Evolutionary conservation across 163 green algal genomes (phyloP), one percentile per base, ranked within the genome.

Genomic region (Chlorella variabilis): DNA sequence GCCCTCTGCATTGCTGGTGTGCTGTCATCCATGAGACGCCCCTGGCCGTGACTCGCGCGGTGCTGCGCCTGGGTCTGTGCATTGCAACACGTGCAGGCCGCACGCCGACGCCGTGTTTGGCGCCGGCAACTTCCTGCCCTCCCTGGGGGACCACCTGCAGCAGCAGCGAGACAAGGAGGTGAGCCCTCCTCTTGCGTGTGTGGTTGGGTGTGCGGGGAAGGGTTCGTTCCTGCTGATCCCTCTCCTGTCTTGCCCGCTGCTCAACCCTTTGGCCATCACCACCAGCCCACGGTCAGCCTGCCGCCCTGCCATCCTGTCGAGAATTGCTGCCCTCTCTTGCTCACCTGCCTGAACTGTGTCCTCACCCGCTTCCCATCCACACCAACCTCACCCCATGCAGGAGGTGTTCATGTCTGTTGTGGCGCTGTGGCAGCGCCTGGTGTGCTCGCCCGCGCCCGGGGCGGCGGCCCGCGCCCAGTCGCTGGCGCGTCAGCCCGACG

Each of bases 111-210:
- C 42, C 25, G 85, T 93, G 63, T 90, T 92, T 71, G 65, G 74
- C 17, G 71, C 83, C 1, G 82, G 87, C 34, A 90, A 91, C 29
- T 85, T 87, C 71, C 45, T 94, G 41, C 62, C 69, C 2, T 68
- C 87, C 65, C 89, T 95, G 33, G 91, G 67, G 25, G 89, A 94
- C 82, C 83, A 86, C 23, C 78, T 94, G 83, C 90, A 94, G 86
- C 86, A 91, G 71, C 92, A 91, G 84, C 74, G 91, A 0, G 91
- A 95, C 54, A 90, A 85, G 25, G 88, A 93, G 90, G 90, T 91
- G 68, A 41, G 84, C 29, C 25, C 66, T 27, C 20, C 8, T 11
- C 4, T 38, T 17, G 29, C 5, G 7, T 54, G 20, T 62, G 20
- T n/a, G 20, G 21, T 8, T n/a, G 18, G 51, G 5, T 31, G 51